Evolutionary conservation across 164 flowering plant genomes (phyloP).

Genomic region (Stephania japonica): DNA sequence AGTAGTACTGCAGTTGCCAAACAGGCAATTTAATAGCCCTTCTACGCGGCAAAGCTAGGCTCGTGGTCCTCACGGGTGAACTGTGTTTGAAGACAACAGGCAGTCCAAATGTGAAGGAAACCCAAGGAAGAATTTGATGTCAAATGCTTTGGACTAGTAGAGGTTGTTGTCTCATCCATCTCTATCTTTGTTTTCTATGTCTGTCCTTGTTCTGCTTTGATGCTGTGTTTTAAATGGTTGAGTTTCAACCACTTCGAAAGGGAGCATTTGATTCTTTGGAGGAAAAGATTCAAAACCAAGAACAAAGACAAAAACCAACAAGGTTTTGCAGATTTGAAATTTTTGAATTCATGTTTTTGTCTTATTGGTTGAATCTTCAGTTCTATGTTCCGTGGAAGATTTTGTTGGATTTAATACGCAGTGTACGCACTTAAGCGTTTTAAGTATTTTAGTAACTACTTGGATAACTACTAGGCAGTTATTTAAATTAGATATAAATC

Average conservation of each 20-base stretch:
- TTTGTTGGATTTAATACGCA: too few species aligned
- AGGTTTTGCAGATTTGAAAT: constrained; percentile 60
- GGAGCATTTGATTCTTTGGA: background rate
- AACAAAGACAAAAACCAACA: constrained; percentile 14
- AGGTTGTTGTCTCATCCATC: background rate
- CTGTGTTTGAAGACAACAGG: constrained; percentile 2
- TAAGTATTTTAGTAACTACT: too few species aligned
- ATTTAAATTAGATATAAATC: too few species aligned
- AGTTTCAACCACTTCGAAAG: too few species aligned
- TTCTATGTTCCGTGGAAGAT: too few species aligned
- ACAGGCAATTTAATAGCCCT: background rate
- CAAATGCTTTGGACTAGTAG: constrained; percentile 3
- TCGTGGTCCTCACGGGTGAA: background rate
- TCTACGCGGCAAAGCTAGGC: background rate
- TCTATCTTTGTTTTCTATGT: background rate
- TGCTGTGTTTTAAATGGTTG: background rate
- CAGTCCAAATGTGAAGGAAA: constrained; percentile 7
- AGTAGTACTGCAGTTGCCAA: background rate
- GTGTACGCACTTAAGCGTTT: too few species aligned
- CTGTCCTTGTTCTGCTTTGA: background rate
- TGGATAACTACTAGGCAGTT: too few species aligned
- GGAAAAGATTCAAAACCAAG: background rate
- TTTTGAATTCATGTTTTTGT: constrained; percentile 30
- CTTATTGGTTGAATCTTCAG: too few species aligned
- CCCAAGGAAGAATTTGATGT: constrained; percentile 3